A percentile compares a stretch with the other conserved stretches of the same genome.
Evolutionary conservation across 305 asterid genomes (phyloP).

Genomic region (Solanum hybrid): DNA sequence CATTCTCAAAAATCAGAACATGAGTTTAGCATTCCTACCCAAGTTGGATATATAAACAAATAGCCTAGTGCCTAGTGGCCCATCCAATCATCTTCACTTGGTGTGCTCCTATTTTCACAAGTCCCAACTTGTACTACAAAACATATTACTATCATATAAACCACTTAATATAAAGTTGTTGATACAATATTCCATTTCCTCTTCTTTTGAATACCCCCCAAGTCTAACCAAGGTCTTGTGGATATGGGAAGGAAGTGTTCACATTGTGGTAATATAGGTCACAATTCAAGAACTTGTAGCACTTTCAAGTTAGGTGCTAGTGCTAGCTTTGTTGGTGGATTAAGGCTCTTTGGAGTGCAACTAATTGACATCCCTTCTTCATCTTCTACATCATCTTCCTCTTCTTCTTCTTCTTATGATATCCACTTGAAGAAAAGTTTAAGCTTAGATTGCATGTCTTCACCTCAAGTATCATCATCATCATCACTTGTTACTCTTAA

Average conservation of each 20-base stretch:
- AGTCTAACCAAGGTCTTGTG: slow-evolving; percentile 1
- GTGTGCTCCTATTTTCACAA: slow-evolving; percentile 32
- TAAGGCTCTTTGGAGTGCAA: slow-evolving; percentile 62
- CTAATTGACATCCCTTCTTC: slow-evolving; percentile 28
- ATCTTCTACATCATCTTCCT: neutral
- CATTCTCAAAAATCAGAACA: neutral
- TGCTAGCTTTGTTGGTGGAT: slow-evolving; percentile 16
- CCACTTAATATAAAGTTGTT: slow-evolving; percentile 7
- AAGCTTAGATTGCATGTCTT: slow-evolving; percentile 48
- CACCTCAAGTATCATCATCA: slow-evolving; percentile 10
- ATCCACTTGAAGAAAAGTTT: slow-evolving; percentile 49
- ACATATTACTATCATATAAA: slow-evolving; percentile 14
- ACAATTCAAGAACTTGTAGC: slow-evolving; percentile 77
- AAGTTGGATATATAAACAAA: slow-evolving; percentile 28
- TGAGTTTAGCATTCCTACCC: neutral
- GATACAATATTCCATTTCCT: neutral
- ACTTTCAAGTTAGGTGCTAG: slow-evolving; percentile 1
- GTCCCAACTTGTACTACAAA: slow-evolving; percentile 35
- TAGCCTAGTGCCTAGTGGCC: neutral
- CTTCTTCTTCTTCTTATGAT: neutral
- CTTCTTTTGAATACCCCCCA: slow-evolving; percentile 13
- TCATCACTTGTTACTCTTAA: slow-evolving; percentile 21
- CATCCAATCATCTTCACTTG: slow-evolving; percentile 43
- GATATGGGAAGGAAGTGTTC: slow-evolving; percentile 78
- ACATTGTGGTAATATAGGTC: slow-evolving; percentile 73